Base-by-base conservation (phyloP, 2,329 filamentous ascomycete genomes). In the Sclerotinia minor region DNA sequence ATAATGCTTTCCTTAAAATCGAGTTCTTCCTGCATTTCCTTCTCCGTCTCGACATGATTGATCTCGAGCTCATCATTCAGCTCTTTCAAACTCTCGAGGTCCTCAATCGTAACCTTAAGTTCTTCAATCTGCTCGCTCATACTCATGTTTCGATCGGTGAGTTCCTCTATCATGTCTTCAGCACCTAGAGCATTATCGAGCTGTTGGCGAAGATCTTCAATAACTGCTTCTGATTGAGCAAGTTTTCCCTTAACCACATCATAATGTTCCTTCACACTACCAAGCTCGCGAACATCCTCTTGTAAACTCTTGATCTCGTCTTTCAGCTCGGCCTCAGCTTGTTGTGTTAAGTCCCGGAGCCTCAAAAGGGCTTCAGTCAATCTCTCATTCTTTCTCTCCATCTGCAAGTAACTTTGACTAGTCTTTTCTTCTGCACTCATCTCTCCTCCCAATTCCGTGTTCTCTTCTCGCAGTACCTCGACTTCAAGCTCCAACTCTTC, bases 1-100 rank as follows among this genome's bases (percentile, higher is more conserved):
- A 97, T 91, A 69, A 97, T 81, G 66, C 85, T 86, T 71, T 97
- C 94, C 77, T 91, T 92, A 79, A 92, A 91, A 76, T 97, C 94
- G 67, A 98, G 86, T 74, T 97, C 94, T 74, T 96, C 91, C 77
- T 97, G 93, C 79, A 99, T 86, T 77, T 98, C 94, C 78, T 94
- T 96, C 77, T 96, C 92, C 47, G 93, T 92, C 76, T 97, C 93
- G 5, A 95, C 87, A 76, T 97, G 94, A 76, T 97, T 97, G 74
- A 92, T 86, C 77, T 97, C 94, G 4, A 99, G 87, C 79, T 99
- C 95, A 75, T 98, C 94, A 73, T 92, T 96, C 73, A 98, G 88
- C 76, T 99, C 94, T 77, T 93, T 94, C 65, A 98, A 81, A 69
- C 87, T 92, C 78, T 97, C 92, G 15, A 98, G 84, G 72, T 98